Evolutionary conservation across 1,284 basidiomycete genomes (phyloP).

Genomic region (Bjerkandera adusta): DNA sequence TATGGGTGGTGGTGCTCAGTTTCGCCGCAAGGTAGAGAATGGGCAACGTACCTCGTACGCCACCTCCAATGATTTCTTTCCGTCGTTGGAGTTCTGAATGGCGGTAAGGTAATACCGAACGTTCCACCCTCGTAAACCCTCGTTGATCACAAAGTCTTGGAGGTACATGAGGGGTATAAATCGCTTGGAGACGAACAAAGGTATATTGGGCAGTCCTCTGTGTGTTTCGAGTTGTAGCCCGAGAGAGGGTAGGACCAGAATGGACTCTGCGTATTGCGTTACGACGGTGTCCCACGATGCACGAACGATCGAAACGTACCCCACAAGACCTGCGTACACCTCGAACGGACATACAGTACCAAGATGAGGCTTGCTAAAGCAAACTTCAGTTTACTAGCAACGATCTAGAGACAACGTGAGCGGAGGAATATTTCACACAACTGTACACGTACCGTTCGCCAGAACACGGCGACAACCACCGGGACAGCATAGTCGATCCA

Average conservation of each 20-base stretch:
- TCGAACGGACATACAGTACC: slow-evolving; percentile 25
- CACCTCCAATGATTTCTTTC: slow-evolving; percentile 38
- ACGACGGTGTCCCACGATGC: neutral
- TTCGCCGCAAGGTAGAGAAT: neutral
- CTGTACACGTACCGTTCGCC: slow-evolving; percentile 35
- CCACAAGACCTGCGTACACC: slow-evolving; percentile 48
- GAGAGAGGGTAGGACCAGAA: slow-evolving; percentile 60
- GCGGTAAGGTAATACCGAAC: slow-evolving; percentile 66
- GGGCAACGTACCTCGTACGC: slow-evolving; percentile 47
- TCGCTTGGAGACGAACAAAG: slow-evolving; percentile 44
- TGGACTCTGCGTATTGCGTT: slow-evolving; percentile 50
- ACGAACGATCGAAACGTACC: slow-evolving; percentile 46
- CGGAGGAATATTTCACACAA: neutral
- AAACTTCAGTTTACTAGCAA: slow-evolving; percentile 5
- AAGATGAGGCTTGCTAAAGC: slow-evolving; percentile 10
- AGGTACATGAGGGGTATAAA: slow-evolving; percentile 59
- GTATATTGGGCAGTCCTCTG: slow-evolving; percentile 47
- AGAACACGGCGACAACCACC: slow-evolving; percentile 32
- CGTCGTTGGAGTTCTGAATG: slow-evolving; percentile 34
- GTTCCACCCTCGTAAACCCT: slow-evolving; percentile 68
- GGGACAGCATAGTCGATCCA: slow-evolving; percentile 37
- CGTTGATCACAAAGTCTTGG: slow-evolving; percentile 68
- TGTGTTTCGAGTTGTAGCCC: slow-evolving; percentile 74
- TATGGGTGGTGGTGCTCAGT: slow-evolving; percentile 28
- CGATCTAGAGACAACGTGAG: slow-evolving; percentile 1